Conservation (phyloP, 257 asterid species). For the Agastache rugosa region DNA sequence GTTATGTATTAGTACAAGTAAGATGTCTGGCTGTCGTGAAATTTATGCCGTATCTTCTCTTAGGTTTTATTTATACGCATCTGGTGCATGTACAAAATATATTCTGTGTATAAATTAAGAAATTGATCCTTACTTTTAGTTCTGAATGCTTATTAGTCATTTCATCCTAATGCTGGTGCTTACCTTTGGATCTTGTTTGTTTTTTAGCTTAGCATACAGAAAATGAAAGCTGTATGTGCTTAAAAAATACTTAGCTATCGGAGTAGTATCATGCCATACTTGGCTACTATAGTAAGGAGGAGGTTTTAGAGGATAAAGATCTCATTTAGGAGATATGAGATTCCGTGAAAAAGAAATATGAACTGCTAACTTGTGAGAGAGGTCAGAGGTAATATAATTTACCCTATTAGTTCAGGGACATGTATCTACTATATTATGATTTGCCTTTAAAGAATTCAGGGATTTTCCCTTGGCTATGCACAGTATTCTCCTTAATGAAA, state of each 20-base stretch:
- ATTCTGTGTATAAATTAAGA: not conserved
- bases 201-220: not conserved
- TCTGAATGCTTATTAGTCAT: not conserved
- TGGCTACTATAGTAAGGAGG: not conserved
- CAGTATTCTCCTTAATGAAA: not conserved
- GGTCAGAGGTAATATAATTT: not conserved
- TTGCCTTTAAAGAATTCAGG: not conserved
- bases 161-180: not conserved
- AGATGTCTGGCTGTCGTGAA: not conserved
- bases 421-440: not conserved
- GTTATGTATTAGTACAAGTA: not conserved
- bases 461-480: not conserved
- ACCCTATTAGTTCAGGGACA: constrained; percentile 15
- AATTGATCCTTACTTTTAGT: not conserved
- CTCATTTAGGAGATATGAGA: not conserved
- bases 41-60: not conserved
- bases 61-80: not conserved
- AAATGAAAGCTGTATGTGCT: not conserved
- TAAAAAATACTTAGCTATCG: not conserved
- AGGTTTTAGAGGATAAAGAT: constrained; percentile 12
- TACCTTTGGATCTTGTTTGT: not conserved
- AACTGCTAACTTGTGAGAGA: not conserved
- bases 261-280: not conserved
- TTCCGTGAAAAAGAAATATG: not conserved
- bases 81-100: not conserved